phyloP scores from a whole-genome alignment of 2,329 filamentous ascomycete genomes.

The Orbilia javanica region DNA sequence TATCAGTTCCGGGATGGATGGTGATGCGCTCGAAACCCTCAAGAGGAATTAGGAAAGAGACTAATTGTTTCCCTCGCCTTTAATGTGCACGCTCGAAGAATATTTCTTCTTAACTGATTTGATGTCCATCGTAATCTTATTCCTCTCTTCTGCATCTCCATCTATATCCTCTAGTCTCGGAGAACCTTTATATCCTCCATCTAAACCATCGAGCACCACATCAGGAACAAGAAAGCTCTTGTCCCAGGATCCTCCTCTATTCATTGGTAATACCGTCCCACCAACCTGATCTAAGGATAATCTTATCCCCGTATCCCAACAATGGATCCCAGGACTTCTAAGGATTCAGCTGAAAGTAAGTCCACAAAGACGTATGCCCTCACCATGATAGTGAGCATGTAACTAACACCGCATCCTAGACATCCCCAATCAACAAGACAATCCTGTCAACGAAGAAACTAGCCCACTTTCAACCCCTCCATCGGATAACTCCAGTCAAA shows the following conservation, averaged over 20 bases:
- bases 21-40: not conserved
- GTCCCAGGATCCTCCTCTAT: not conserved
- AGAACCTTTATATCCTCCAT: too few relatives aligned
- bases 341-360: not conserved
- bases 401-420: not conserved
- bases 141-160: not conserved
- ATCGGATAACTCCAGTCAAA: not conserved
- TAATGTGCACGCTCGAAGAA: not conserved
- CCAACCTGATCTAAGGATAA: not conserved
- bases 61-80: not conserved
- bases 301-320: not conserved
- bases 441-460: not conserved
- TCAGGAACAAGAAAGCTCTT: not conserved
- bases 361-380: not conserved
- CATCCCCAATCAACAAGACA: not conserved
- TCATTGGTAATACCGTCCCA: not conserved
- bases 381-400: not conserved
- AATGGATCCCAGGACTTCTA: not conserved
- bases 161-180: not conserved
- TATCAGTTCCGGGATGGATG: too few relatives aligned
- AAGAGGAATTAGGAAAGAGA: not conserved
- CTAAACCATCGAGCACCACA: not conserved
- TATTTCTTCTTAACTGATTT: not conserved
- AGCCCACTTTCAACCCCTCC: not conserved
- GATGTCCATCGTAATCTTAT: not conserved